Evolutionary conservation across 257 asterid species (phyloP), one percentile per base, ranked within the genome.

Genomic region (Penstemon davidsonii): DNA sequence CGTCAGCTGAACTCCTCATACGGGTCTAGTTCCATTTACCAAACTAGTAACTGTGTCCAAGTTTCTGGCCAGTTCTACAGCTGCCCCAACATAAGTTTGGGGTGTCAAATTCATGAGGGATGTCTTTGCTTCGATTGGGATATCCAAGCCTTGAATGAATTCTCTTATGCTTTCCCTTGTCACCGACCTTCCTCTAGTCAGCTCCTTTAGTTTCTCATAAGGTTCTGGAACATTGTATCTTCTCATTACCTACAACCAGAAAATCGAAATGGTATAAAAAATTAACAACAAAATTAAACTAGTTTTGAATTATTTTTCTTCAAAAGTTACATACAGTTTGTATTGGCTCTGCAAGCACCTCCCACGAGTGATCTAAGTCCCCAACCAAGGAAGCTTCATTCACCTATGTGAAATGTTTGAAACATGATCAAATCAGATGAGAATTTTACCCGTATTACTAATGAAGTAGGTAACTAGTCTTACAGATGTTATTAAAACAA

Each of bases 261-360:
- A 37, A 5, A 12, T 5, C 61, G 47, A n/a, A 2, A 39, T 15
- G 50, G 46, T 62, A 44, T 44, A 49, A n/a, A 46, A 25, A 1
- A 1, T 25, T 25, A 25, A 25, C 33, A 2, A 25, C 33, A 25
- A 25, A 25, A 25, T 25, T 25, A 25, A 25, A 25, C 33, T 25
- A 25, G 33, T 25, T 25, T 25, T 25, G 33, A 25, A 25, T 25
- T 25, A 25, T 25, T 25, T 25, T 25, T 25, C 33, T 25, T 25
- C 33, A 25, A 25, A 42, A 61, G 74, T 55, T 37, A 69, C 91
- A 12, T 80, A 93, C 98, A 37, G 97, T 93, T 86, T 93, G 98
- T 74, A 90, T 90, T 53, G 98, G 96, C 79, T 93, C 98, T 0
- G 98, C 98, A 75, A 93, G 97, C 57, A 93, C 96, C 77, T 90